These are phyloP conservation scores for Hypoxylon fragiforme DNA, from an alignment of 495 filamentous ascomycete species.

Conservation along the genomic window DNA sequence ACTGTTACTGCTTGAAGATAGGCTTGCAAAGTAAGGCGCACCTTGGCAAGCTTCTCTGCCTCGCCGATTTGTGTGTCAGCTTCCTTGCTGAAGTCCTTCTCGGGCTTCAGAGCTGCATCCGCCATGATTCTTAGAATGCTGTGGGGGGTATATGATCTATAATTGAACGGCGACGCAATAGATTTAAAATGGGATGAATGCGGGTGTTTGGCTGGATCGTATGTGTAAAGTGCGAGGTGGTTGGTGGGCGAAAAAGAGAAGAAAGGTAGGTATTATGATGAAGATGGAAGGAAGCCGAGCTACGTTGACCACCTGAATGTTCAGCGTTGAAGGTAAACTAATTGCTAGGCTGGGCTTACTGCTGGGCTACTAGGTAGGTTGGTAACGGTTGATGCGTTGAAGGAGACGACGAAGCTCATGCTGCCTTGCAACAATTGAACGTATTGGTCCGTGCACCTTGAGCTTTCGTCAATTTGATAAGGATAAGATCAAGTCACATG, in stretches of 20 bases:
- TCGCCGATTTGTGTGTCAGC: constrained; percentile 89
- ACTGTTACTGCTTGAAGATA: constrained; percentile 12
- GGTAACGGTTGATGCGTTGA: constrained; percentile 14
- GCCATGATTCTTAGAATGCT: constrained; percentile 42
- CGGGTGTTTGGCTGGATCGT: neutral
- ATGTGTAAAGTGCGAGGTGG: neutral
- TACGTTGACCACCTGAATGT: too few relatives aligned
- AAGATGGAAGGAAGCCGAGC: too few relatives aligned
- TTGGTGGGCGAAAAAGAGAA: constrained; percentile 1
- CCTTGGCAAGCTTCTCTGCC: constrained; percentile 84
- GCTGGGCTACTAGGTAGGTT: neutral
- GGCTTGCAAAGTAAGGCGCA: constrained; percentile 41
- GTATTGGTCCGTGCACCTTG: constrained; percentile 21
- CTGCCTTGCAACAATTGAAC: constrained; percentile 26
- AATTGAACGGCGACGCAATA: neutral
- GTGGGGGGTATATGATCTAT: neutral
- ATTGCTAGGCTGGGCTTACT: too few relatives aligned
- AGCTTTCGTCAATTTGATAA: constrained; percentile 28
- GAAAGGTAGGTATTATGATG: constrained; percentile 4
- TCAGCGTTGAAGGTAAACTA: too few relatives aligned
- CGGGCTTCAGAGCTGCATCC: constrained; percentile 58
- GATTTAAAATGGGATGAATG: neutral
- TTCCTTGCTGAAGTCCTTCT: constrained; percentile 83
- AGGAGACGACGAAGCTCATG: constrained; percentile 30
- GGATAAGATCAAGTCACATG: constrained; percentile 17